These are phyloP conservation scores for Xeromyces bisporus DNA, from an alignment of 495 filamentous ascomycete genomes.

Conservation along the genomic window DNA sequence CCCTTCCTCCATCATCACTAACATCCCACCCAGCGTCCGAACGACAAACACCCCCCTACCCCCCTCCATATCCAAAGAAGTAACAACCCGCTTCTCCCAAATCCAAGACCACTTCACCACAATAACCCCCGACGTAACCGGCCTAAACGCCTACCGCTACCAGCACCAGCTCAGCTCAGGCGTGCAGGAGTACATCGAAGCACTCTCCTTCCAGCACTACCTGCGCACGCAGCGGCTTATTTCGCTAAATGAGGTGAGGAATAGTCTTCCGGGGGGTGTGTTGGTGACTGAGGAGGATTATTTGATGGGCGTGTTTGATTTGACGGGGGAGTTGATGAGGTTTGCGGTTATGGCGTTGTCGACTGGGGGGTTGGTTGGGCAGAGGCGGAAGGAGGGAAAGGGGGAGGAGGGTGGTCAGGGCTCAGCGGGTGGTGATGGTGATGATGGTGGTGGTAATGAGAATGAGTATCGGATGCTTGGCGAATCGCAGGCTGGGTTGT, in stretches of 20 bases:
- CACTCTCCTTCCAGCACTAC: constrained; percentile 74
- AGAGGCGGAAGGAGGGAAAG: constrained; percentile 6
- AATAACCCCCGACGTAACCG: constrained; percentile 55
- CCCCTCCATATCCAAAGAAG: constrained; percentile 43
- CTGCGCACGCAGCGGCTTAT: constrained; percentile 60
- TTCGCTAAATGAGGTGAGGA: constrained; percentile 37
- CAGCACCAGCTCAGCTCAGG: constrained; percentile 54
- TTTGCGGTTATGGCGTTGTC: constrained; percentile 63
- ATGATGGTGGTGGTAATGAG: constrained; percentile 10
- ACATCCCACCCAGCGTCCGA: constrained; percentile 51
- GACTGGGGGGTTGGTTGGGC: constrained; percentile 8
- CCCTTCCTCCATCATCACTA: too few species aligned
- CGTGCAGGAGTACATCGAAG: constrained; percentile 86
- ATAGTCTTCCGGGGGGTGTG: constrained; percentile 35
- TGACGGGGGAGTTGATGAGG: constrained; percentile 89
- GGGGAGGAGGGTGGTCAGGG: background rate
- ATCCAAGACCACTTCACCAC: constrained; percentile 50
- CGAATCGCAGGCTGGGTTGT: constrained; percentile 27
- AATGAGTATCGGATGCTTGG: constrained; percentile 5
- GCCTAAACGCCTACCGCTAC: constrained; percentile 72
- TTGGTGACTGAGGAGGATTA: constrained; percentile 69
- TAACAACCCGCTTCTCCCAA: constrained; percentile 41
- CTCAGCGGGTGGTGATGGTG: constrained; percentile 6
- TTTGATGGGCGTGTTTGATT: constrained; percentile 77
- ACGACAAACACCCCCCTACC: constrained; percentile 47